Evolutionary conservation across 768 basidiomycete species (phyloP), one percentile per base, ranked within the genome.

Genomic region (Russula vinacea): DNA sequence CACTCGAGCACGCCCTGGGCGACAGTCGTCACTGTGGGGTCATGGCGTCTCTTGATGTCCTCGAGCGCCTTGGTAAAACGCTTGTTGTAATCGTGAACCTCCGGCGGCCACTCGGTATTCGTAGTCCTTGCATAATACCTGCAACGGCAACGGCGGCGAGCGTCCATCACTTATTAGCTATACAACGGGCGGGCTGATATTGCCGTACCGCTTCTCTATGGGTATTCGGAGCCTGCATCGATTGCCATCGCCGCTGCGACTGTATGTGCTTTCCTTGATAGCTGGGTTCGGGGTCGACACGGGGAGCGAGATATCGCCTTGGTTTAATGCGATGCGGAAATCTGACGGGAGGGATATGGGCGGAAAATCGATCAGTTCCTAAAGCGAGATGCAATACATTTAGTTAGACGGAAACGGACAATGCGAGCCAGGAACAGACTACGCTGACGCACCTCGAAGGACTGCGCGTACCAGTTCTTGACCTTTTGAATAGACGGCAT

Each of bases 391-490:
- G 26, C 7, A 37, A 29, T 51, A 29, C 61, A 16, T 24, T 13
- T 11, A 33, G 69, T 13, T 11, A 33, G 69, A 68, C 69, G 47
- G 33, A 49, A 60, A 59, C 49, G 32, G 29, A 26, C 44, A 26
- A 29, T 6, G 35, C 17, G 42, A 22, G 2, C 17, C n/a, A 50
- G 35, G 55, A 9, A 35, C 19, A 50, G 26, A 42, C 53, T 53
- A 22, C 26, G 24, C 40, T 57, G 53, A 57, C 86, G 57, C 58
- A 95, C 96, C 83, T 98, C 92, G 74, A 99, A 98, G 17, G 91
- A 93, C 78, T 98, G 93, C 0, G 96, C 96, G 75, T 99, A 99
- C 97, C 97, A 99, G 71, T 96, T 89, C 78, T 94, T 95, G 64
- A 99, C 92, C 73, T 91, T 94, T 62, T 86, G 84, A 68, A 99